Conservation (phyloP, 164 flowering plant genomes). For the Magnolia sinica region DNA sequence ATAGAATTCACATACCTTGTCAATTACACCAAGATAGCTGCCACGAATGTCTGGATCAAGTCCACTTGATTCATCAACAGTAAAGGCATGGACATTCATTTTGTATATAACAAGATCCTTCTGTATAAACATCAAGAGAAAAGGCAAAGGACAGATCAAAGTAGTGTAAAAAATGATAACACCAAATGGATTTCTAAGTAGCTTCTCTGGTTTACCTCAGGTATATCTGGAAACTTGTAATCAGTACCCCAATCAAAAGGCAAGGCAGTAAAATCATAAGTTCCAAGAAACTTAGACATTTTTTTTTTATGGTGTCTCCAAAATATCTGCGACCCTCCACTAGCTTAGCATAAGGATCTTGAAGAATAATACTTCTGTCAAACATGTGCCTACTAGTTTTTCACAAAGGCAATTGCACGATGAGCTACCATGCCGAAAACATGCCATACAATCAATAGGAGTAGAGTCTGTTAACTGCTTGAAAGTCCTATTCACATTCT, state of each 20-base stretch:
- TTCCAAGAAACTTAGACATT: conserved; percentile 66
- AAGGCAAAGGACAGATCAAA: neutral
- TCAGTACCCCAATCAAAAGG: conserved; percentile 88
- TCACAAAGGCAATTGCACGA: too few species aligned
- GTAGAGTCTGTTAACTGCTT: too few species aligned
- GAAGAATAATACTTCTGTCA: conserved; percentile 59
- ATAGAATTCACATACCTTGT: conserved; percentile 49
- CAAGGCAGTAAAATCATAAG: conserved; percentile 70
- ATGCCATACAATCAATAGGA: too few species aligned
- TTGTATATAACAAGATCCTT: too few species aligned
- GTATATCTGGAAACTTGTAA: conserved; percentile 76
- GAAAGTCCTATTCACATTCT: too few species aligned
- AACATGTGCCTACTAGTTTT: conserved; percentile 63
- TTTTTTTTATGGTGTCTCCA: conserved; percentile 61
- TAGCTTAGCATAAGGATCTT: conserved; percentile 94
- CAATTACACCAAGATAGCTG: conserved; percentile 88
- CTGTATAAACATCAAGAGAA: too few species aligned
- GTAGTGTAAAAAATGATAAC: conserved; percentile 4
- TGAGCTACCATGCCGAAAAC: too few species aligned
- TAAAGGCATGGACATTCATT: too few species aligned
- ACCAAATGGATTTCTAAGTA: neutral
- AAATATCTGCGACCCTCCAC: conserved; percentile 76
- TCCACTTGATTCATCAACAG: too few species aligned
- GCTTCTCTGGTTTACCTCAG: conserved; percentile 54
- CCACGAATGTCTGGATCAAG: too few species aligned